A percentile compares a stretch with the other conserved stretches of the same genome.
Evolutionary conservation across 768 basidiomycete species (phyloP).

Genomic region (Lentinula lateritia): DNA sequence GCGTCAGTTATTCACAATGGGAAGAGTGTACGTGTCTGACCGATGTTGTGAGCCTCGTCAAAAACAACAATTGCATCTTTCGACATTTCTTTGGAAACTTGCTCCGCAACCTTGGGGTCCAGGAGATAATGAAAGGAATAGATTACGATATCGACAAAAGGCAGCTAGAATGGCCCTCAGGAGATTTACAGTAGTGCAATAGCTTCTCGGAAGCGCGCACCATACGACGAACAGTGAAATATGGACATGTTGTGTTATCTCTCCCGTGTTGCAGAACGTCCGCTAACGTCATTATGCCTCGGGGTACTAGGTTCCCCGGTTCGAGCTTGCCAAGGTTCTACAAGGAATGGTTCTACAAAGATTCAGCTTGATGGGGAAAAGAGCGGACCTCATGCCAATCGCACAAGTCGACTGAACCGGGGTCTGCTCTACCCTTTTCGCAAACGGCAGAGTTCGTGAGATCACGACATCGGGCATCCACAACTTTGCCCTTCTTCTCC

Average conservation of each 20-base stretch:
- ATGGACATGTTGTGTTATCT: constrained; percentile 85
- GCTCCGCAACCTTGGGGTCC: constrained; percentile 98
- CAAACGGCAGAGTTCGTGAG: constrained; percentile 81
- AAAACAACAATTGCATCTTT: constrained; percentile 99
- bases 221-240: constrained; percentile 95
- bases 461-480: constrained; percentile 96
- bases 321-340: constrained; percentile 83
- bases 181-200: not conserved
- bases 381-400: constrained; percentile 89
- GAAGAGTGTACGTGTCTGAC: constrained; percentile 33
- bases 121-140: constrained; percentile 99
- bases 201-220: constrained; percentile 32
- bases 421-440: constrained; percentile 79
- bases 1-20: not conserved
- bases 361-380: not conserved
- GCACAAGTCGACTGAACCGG: constrained; percentile 88
- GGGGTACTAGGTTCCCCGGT: constrained; percentile 73
- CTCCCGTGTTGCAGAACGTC: constrained; percentile 87
- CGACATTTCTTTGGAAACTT: constrained; percentile 95
- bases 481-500: constrained; percentile 97
- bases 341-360: constrained; percentile 3
- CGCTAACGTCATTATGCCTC: constrained; percentile 91
- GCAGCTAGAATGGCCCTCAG: constrained; percentile 55
- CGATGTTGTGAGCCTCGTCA: constrained; percentile 99
- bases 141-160: constrained; percentile 93